Base-by-base conservation (phyloP, 2,329 filamentous ascomycete species). In the Uncinocarpus reesii region DNA sequence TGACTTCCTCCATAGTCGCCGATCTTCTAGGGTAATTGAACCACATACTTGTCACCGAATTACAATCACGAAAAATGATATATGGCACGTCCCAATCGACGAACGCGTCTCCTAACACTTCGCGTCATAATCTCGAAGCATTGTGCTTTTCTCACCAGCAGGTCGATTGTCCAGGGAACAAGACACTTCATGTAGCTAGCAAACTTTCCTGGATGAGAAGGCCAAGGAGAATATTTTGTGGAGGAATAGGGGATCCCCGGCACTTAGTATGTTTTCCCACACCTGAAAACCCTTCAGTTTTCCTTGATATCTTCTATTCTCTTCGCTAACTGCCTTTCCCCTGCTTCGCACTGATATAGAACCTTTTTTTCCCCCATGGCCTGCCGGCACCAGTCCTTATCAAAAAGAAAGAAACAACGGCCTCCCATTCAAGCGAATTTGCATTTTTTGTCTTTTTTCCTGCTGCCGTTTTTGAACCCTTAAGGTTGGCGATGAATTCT, bases 11-110 rank as follows among this genome's bases (percentile, higher is more conserved):
- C 16, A 37, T 37, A 58, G 57, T 59, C 42, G 57, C 57, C 43
- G 57, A 59, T 52, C 51, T 59, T 24, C 51, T 59, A 38, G 50
- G 53, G 11, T 59, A 58, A 50, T 31, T 36, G 2, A 8, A 13
- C 18, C 37, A 21, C 26, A 13, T 10, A 18, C 20, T 13, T 23
- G 7, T 15, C 21, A 34, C 7, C 31, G 13, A 34, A 26, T 15
- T 18, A 16, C 31, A 16, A 28, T 13, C 6, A 11, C 32, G 26
- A 35, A 23, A 45, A 24, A 21, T 10, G 26, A 26, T 10, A 45
- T 24, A 16, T 23, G 35, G 18, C 7, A 37, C 23, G 4, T 26
- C 7, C 24, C n/a, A 16, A 45, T 11, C 18, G 20, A 45, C 32
- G 21, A 20, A 3, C 21, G 7, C 8, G 5, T 10, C 23, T 32